Base-by-base conservation (phyloP, 2,329 filamentous ascomycete genomes). In the Fusarium aywerte region DNA sequence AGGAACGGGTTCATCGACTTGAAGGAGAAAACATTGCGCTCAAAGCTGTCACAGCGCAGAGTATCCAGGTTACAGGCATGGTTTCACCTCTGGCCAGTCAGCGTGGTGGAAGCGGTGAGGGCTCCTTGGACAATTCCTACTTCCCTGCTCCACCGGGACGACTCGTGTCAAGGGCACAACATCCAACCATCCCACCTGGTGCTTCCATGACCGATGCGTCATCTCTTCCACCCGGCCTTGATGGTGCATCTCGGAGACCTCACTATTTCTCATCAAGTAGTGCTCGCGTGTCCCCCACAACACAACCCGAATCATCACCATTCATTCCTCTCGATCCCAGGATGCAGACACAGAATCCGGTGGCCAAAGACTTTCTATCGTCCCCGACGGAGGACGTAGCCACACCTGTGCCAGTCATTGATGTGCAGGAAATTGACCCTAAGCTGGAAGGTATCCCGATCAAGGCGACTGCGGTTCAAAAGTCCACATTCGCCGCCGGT, bases 401-500 rank as follows among this genome's bases (percentile, higher is more conserved):
- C 25, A 75, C 74, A 6, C 79, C 76, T 16, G 74, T 82, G 2
- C 81, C 83, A 5, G 80, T 84, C 27, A 85, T 89, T 49, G 87
- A 89, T 59, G 83, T 89, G 11, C 81, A 84, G 40, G 82, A 84
- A 60, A 84, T 88, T 25, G 82, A 88, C 66, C 85, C 86, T 4
- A 82, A 83, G 29, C 77, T 89, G n/a, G 87, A 89, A 71, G 86
- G 87, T 8, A 85, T 89, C 49, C 81, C 83, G 2, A 80, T 89
- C 67, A 87, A 83, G 73, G 80, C 82, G 7, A 82, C 81, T 15
- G 85, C 85, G 2, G 78, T 88, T 15, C 80, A 84, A 70, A 83
- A 79, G 67, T 70, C 81, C 35, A 87, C 85, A 4, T 87, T 87
- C 64, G 79, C 76, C n/a, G 77, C 82, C n/a, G 35, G 56, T 40